These are phyloP conservation scores for Penicillium lividum DNA, from an alignment of 495 filamentous ascomycete species.

Conservation along the genomic window DNA sequence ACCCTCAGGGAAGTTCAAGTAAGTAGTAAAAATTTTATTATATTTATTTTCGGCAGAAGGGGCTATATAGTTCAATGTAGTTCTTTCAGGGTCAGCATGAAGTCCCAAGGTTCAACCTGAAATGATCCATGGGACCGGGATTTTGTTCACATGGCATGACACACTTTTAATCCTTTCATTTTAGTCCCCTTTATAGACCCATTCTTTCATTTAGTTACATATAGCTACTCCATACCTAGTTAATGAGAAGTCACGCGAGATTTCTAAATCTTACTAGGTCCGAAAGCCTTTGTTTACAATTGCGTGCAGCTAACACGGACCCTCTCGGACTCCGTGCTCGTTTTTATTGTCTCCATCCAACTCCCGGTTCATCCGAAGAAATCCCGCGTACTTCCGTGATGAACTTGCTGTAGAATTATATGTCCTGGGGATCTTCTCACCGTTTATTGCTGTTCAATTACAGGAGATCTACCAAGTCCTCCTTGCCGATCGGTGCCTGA, in stretches of 20 bases:
- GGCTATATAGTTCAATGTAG: neutral
- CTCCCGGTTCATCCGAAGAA: neutral
- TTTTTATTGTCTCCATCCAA: neutral
- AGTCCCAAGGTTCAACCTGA: neutral
- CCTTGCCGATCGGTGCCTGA: neutral
- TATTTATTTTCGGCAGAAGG: neutral
- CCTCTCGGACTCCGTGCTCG: conserved; percentile 6
- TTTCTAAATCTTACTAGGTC: neutral
- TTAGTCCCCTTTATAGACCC: too few relatives aligned
- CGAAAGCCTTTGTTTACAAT: conserved; percentile 5
- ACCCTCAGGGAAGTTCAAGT: neutral
- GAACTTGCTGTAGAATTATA: neutral
- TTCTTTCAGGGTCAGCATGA: neutral
- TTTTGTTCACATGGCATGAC: conserved; percentile 6
- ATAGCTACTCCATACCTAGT: too few relatives aligned
- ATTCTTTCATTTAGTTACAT: too few relatives aligned
- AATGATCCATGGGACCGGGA: conserved; percentile 5
- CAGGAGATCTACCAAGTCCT: neutral
- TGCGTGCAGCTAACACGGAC: conserved; percentile 9
- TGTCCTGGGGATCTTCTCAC: neutral
- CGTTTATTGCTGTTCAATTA: neutral
- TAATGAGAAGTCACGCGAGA: too few relatives aligned
- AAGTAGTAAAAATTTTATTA: too few relatives aligned
- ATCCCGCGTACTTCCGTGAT: neutral
- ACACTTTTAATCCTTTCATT: too few relatives aligned